Base-by-base conservation (phyloP, 495 filamentous ascomycete species). In the Hypoxylon cercidicola region DNA sequence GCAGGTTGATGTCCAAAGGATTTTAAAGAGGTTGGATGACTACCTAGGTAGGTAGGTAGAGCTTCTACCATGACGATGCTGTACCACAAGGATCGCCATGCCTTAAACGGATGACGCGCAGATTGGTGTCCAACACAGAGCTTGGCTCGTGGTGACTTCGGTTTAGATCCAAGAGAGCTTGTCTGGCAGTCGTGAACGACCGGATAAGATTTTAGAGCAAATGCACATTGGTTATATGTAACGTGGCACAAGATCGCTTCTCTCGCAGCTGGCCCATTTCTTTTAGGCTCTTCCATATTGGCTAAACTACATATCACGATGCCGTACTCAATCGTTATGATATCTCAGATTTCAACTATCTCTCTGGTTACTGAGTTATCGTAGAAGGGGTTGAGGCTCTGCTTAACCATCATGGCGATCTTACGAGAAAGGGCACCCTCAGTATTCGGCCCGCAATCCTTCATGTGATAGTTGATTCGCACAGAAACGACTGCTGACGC, bases 201-300 rank as follows among this genome's bases (percentile, higher is more conserved):
- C 60, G 60, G 34, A 47, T 62, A 47, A 40, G 35, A 30, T 30
- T 51, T 48, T 34, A 64, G 43, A 44, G 41, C 19, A 10, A 10
- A 51, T 55, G 55, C 32, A 64, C 60, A 55, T 55, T 39, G 28
- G 28, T 44, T 53, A 39, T 7, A 46, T 52, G 64, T 55, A 63
- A 68, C 60, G 60, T 68, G 45, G 44, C 51, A 68, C 60, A 41
- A 64, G 60, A 64, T 68, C 49, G 28, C 44, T 48, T 60, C 60
- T 60, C 55, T 64, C 45, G 51, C 19, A 60, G 39, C 16, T 20
- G 13, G 15, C 8, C 32, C 30, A 64, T 63, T 59, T 60, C 43
- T 58, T 60, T 60, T 63, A 63, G 28, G 19, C 32, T 25, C 32
- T n/a, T 43, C 16, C 43, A 40, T 49, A 67, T 34, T 60, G 55